Percentiles rank a stretch among this genome's conserved stretches.
phyloP scores from a whole-genome alignment of 345 rosid species.

The Sonneratia alba region DNA sequence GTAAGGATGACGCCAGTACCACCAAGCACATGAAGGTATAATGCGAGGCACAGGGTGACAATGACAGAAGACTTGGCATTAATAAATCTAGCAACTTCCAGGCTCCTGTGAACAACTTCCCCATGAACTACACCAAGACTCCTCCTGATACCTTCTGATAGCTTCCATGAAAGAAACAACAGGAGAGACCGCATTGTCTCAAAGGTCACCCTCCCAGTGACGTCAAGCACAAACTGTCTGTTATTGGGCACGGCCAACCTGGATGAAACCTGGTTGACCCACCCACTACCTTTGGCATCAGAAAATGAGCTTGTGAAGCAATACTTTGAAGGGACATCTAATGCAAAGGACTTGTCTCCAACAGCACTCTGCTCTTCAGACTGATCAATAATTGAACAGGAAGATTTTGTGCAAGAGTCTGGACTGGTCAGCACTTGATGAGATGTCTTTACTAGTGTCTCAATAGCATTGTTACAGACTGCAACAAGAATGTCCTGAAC shows the following conservation, averaged over 20 bases:
- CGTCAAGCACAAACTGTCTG: conserved; percentile 68
- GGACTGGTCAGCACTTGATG: conserved; percentile 60
- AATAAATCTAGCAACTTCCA: conserved; percentile 51
- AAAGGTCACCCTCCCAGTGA: conserved; percentile 85
- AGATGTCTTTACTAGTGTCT: conserved; percentile 71
- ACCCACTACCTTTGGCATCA: conserved; percentile 16
- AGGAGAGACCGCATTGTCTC: conserved; percentile 58
- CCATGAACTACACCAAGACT: conserved; percentile 35
- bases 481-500: conserved; percentile 65
- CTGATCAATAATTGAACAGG: conserved; percentile 21
- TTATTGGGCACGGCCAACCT: conserved; percentile 69
- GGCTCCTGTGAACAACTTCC: conserved; percentile 56
- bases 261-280: conserved; percentile 6
- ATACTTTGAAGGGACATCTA: conserved; percentile 16
- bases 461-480: conserved; percentile 65
- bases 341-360: conserved; percentile 13
- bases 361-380: conserved; percentile 11
- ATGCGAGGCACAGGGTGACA: conserved; percentile 62
- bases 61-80: conserved; percentile 67
- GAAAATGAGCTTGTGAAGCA: conserved; percentile 17
- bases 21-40: conserved; percentile 60
- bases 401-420: conserved; percentile 14
- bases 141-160: conserved; percentile 44
- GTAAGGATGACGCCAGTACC: conserved; percentile 20
- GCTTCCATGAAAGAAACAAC: conserved; percentile 51